Evolutionary conservation across 768 basidiomycete species (phyloP).

Genomic region (Termitomyces titanicus): DNA sequence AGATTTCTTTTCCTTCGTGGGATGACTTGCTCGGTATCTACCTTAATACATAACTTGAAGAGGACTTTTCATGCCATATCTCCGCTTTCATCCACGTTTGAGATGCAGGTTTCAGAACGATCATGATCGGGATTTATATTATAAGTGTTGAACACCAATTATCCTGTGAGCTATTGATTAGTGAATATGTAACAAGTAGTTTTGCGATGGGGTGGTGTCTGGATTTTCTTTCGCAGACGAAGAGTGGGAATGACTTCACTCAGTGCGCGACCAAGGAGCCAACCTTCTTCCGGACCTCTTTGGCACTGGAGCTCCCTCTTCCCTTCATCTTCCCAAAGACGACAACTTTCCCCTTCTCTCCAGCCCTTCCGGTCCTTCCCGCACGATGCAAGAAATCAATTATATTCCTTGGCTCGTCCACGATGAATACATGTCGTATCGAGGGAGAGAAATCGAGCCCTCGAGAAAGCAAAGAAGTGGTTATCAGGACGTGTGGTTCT

Average conservation of each 20-base stretch:
- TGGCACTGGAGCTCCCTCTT: conserved; percentile 51
- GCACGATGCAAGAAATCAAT: conserved; percentile 92
- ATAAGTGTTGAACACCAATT: too few species aligned
- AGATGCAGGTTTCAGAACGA: too few species aligned
- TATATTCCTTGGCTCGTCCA: conserved; percentile 86
- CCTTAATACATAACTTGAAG: too few species aligned
- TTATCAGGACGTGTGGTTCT: conserved; percentile 70
- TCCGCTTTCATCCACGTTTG: too few species aligned
- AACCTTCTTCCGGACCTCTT: conserved; percentile 50
- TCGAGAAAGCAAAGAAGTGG: conserved; percentile 87
- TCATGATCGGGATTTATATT: too few species aligned
- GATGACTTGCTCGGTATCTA: too few species aligned
- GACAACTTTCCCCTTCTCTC: conserved; percentile 65
- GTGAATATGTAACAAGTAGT: neutral
- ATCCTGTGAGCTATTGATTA: neutral
- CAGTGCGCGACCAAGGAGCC: conserved; percentile 30
- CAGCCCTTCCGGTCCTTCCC: conserved; percentile 78
- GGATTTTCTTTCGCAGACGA: neutral
- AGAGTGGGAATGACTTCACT: neutral
- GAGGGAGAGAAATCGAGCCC: conserved; percentile 83
- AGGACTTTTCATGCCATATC: too few species aligned
- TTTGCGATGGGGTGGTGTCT: neutral
- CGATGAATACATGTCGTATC: conserved; percentile 80
- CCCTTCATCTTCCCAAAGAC: conserved; percentile 72
- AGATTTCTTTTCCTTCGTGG: too few species aligned